Base-by-base conservation (phyloP, 768 basidiomycete species). In the Mycena albidolilacea region DNA sequence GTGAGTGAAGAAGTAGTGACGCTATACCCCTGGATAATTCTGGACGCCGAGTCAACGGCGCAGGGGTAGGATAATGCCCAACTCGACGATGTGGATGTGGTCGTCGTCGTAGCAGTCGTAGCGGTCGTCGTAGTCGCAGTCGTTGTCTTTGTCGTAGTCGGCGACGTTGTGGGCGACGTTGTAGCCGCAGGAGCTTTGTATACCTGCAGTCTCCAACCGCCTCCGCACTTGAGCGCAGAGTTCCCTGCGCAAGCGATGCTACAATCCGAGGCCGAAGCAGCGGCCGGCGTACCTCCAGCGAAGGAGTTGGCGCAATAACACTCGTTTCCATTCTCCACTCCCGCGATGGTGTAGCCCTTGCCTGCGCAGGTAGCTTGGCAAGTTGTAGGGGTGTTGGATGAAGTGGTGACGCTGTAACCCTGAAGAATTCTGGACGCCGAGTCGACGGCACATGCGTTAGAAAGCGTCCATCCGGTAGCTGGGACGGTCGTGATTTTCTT, bases 261-360 rank as follows among this genome's bases (percentile, higher is more conserved):
- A 35, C 70, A 71, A 37, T 54, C 41, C 48, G 69, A 55, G 4
- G 39, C 19, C 15, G 61, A 19, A 17, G 35, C 61, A 3, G 17
- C 17, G 1, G 41, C 5, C 7, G 60, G 43, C 11, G 21, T 39
- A 4, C 59, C 68, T 2, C 58, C 50, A 17, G 43, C 1, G 2
- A 63, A 8, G 10, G 70, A 2, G 37, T 58, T 71, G 12, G 14
- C 62, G 76, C 82, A 83, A 76, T 79, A 82, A 74, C 82, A 82
- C 69, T 83, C 79, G 39, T 67, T 60, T 64, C 78, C 74, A 75
- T 77, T 82, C 75, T 83, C 80, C 52, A 82, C 55, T 39, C 82
- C 83, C 37, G 83, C 83, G 52, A 80, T 71, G 8, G 73, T 64
- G 80, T 78, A 82, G 23, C 80, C 79, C 63, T 77, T 73, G 37